These are phyloP conservation scores for Nepenthes mirabilis DNA, from an alignment of 148 eudicot species.

Conservation along the genomic window DNA sequence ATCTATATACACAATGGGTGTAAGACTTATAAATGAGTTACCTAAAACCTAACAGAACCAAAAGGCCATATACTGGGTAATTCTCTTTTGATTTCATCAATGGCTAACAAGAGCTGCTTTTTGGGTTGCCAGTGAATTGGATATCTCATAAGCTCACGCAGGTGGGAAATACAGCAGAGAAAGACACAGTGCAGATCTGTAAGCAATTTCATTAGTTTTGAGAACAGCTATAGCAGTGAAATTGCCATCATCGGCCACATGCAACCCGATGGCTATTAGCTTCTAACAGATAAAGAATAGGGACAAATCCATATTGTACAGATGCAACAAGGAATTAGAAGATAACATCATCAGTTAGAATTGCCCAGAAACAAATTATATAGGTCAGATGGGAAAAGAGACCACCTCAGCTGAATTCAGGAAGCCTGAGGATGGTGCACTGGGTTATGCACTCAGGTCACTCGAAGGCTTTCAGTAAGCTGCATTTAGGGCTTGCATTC, in stretches of 20 bases:
- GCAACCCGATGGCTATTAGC: constrained; percentile 12
- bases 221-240: constrained; percentile 25
- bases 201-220: constrained; percentile 37
- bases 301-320: background rate
- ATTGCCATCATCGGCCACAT: constrained; percentile 44
- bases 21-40: too few relatives aligned
- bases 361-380: background rate
- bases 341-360: background rate
- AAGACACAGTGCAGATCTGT: constrained; percentile 30
- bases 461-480: too few relatives aligned
- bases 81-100: too few relatives aligned
- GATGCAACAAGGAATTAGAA: background rate
- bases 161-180: constrained; percentile 48
- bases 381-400: too few relatives aligned
- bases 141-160: constrained; percentile 59
- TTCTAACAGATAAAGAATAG: background rate
- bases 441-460: too few relatives aligned
- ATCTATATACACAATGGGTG: too few relatives aligned
- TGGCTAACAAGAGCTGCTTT: too few relatives aligned
- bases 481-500: too few relatives aligned
- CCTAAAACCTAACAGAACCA: too few relatives aligned
- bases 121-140: constrained; percentile 42
- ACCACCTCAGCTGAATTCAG: too few relatives aligned
- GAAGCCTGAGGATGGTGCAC: too few relatives aligned
- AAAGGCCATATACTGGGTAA: too few relatives aligned